A percentile compares a stretch with the other conserved stretches of the same genome.
phyloP scores from a whole-genome alignment of 2,329 filamentous ascomycete genomes.

The Leptoxyphium fumago region DNA sequence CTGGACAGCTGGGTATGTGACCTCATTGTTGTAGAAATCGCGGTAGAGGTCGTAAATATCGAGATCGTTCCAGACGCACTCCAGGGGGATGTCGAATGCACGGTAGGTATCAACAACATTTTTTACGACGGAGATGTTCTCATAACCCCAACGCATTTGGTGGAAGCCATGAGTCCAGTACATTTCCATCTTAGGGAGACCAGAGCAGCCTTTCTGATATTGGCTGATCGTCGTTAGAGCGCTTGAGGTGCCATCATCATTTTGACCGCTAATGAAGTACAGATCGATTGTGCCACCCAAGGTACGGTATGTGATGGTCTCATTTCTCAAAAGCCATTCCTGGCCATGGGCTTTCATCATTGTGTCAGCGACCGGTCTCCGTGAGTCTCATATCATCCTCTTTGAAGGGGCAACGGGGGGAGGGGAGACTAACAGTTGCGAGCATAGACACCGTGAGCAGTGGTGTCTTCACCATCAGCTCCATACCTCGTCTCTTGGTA shows the following conservation, averaged over 20 bases:
- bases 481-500: slow-evolving; percentile 72
- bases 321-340: slow-evolving; percentile 50
- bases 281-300: slow-evolving; percentile 66
- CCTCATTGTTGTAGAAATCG: slow-evolving; percentile 39
- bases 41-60: slow-evolving; percentile 32
- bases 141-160: slow-evolving; percentile 71
- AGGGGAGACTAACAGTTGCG: slow-evolving; percentile 36
- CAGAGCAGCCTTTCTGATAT: slow-evolving; percentile 52
- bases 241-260: slow-evolving; percentile 47
- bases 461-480: slow-evolving; percentile 31
- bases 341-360: slow-evolving; percentile 41
- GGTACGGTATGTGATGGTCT: slow-evolving; percentile 56
- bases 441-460: slow-evolving; percentile 56
- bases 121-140: slow-evolving; percentile 51
- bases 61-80: slow-evolving; percentile 25
- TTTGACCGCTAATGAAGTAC: slow-evolving; percentile 62
- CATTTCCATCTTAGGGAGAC: slow-evolving; percentile 62
- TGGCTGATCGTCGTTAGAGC: slow-evolving; percentile 51
- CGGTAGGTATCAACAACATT: slow-evolving; percentile 38
- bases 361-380: not conserved
- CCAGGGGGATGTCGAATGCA: slow-evolving; percentile 33
- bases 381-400: not conserved
- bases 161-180: slow-evolving; percentile 75
- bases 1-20: slow-evolving; percentile 31
- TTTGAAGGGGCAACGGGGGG: too few species aligned